A percentile compares a stretch with the other conserved stretches of the same genome.
phyloP scores from a whole-genome alignment of 495 filamentous ascomycete genomes.

The Annulohypoxylon bovei region DNA sequence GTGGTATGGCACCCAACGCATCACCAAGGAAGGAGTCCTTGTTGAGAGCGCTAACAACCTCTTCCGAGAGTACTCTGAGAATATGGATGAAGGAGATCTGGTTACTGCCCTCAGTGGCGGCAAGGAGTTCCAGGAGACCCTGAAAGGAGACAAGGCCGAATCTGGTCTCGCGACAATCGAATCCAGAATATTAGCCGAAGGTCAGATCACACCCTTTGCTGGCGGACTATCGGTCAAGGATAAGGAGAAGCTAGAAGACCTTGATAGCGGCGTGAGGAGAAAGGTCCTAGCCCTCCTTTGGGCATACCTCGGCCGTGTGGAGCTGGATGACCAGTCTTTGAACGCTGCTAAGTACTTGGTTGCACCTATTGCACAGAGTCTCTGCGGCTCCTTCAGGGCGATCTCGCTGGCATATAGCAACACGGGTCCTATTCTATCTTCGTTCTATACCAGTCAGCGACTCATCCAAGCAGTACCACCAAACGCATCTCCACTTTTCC shows the following conservation, averaged over 20 bases:
- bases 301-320: slow-evolving; percentile 91
- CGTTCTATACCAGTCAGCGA: slow-evolving; percentile 83
- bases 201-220: slow-evolving; percentile 55
- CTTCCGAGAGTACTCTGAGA: slow-evolving; percentile 89
- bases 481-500: slow-evolving; percentile 84
- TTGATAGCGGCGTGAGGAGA: slow-evolving; percentile 76
- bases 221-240: slow-evolving; percentile 75
- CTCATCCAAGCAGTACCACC: slow-evolving; percentile 90
- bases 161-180: slow-evolving; percentile 82
- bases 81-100: slow-evolving; percentile 80
- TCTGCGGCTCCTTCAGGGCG: slow-evolving; percentile 85
- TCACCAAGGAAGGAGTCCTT: slow-evolving; percentile 90
- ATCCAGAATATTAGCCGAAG: slow-evolving; percentile 73
- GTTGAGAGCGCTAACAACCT: slow-evolving; percentile 92
- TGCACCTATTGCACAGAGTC: slow-evolving; percentile 82
- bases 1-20: slow-evolving; percentile 96
- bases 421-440: slow-evolving; percentile 79
- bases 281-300: slow-evolving; percentile 91
- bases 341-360: slow-evolving; percentile 81
- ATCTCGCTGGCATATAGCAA: slow-evolving; percentile 90
- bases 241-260: slow-evolving; percentile 70
- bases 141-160: slow-evolving; percentile 79
- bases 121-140: slow-evolving; percentile 73
- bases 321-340: slow-evolving; percentile 73
- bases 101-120: slow-evolving; percentile 82